Conservation (phyloP, 192 early-diverging fungal species). For the Helicostylum pulchrum region DNA sequence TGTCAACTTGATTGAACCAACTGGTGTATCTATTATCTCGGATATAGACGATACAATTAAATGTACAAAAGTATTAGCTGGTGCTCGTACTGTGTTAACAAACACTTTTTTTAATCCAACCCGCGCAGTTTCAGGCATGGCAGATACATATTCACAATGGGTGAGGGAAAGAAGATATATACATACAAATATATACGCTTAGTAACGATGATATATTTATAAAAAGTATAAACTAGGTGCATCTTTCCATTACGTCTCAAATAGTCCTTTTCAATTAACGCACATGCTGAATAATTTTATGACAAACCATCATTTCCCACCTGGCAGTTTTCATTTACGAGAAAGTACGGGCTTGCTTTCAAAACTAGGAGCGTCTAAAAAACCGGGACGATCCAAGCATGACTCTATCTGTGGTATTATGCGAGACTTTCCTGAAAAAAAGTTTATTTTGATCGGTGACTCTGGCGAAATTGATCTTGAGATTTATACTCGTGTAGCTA, state of each 20-base stretch:
- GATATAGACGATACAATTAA: conserved; percentile 95
- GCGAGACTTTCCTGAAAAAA: conserved; percentile 65
- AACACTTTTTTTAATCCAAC: conserved; percentile 62
- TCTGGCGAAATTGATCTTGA: conserved; percentile 83
- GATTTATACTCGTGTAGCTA: conserved; percentile 66
- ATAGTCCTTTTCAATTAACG: conserved; percentile 80
- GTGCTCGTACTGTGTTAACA: conserved; percentile 60
- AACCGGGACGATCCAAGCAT: conserved; percentile 45
- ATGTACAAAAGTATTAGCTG: conserved; percentile 66
- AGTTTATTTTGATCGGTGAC: conserved; percentile 84
- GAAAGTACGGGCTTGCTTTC: conserved; percentile 60
- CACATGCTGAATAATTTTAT: conserved; percentile 67
- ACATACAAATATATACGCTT: conserved; percentile 8
- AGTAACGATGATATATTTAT: conserved; percentile 16
- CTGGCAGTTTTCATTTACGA: conserved; percentile 68
- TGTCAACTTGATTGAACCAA: conserved; percentile 60
- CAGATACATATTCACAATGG: conserved; percentile 48
- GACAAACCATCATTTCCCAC: conserved; percentile 62
- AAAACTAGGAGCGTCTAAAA: conserved; percentile 50
- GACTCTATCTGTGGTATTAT: conserved; percentile 49
- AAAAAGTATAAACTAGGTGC: conserved; percentile 58
- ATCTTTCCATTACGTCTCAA: conserved; percentile 84
- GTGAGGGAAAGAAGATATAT: conserved; percentile 18
- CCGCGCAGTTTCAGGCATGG: conserved; percentile 40
- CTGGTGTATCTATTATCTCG: conserved; percentile 76